Percentiles rank a stretch among this genome's conserved stretches.
phyloP scores from a whole-genome alignment of 2,329 filamentous ascomycete genomes.

The Cladobotryum mycophilum region DNA sequence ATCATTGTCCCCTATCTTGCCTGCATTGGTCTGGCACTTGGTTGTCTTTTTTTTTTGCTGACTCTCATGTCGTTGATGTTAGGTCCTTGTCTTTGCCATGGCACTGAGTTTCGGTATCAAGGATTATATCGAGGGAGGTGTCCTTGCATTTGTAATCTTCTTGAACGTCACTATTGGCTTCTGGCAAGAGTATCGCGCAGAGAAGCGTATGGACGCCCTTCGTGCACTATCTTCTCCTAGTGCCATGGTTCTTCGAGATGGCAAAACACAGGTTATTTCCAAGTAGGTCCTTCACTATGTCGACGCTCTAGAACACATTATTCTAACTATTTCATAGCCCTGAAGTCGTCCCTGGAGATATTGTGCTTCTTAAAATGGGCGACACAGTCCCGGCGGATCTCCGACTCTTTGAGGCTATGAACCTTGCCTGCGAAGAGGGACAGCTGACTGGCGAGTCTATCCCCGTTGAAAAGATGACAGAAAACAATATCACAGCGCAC shows the following conservation, averaged over 20 bases:
- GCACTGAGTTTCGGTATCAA: slow-evolving; percentile 60
- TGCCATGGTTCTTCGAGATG: slow-evolving; percentile 55
- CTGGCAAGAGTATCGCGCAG: slow-evolving; percentile 57
- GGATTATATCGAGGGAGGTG: slow-evolving; percentile 62
- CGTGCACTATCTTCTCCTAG: slow-evolving; percentile 57
- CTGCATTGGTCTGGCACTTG: neutral
- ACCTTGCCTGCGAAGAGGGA: slow-evolving; percentile 72
- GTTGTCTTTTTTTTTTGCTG: too few relatives aligned
- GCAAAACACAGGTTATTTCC: slow-evolving; percentile 49
- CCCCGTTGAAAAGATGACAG: slow-evolving; percentile 60
- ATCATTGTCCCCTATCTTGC: neutral
- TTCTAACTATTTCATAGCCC: slow-evolving; percentile 34
- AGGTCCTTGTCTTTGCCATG: slow-evolving; percentile 75
- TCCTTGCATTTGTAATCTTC: slow-evolving; percentile 60
- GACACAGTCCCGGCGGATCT: slow-evolving; percentile 71
- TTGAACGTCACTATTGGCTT: slow-evolving; percentile 66
- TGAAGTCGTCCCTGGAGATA: slow-evolving; percentile 65
- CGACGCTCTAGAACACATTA: neutral
- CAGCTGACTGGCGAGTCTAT: slow-evolving; percentile 71
- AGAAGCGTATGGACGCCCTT: slow-evolving; percentile 61
- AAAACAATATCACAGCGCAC: slow-evolving; percentile 39
- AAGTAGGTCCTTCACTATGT: slow-evolving; percentile 39
- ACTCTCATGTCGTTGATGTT: neutral
- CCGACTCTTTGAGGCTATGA: slow-evolving; percentile 66
- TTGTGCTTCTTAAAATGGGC: slow-evolving; percentile 61